phyloP scores from a whole-genome alignment of 192 early-diverging fungal genomes.

The Entrophospora sp. region DNA sequence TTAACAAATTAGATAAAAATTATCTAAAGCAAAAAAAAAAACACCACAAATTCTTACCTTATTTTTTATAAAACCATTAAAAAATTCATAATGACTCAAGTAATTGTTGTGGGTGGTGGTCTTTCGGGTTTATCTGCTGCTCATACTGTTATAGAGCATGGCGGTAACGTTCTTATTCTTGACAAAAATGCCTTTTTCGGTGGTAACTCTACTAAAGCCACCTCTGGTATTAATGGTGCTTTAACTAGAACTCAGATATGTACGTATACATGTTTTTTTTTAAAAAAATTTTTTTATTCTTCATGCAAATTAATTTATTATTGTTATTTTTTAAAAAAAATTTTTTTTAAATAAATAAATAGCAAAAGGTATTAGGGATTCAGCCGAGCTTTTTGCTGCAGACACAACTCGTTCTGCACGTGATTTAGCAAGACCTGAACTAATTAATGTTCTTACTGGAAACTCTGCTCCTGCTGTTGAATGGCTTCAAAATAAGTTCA shows the following conservation, averaged over 20 bases:
- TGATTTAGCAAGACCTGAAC: constrained; percentile 66
- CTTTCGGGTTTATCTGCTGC: constrained; percentile 83
- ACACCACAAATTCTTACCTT: no score
- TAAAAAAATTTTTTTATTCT: no score
- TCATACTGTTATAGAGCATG: constrained; percentile 77
- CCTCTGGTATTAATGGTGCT: constrained; percentile 95
- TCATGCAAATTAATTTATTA: no score
- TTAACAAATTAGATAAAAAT: no score
- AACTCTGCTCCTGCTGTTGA: constrained; percentile 83
- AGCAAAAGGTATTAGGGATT: constrained; percentile 63
- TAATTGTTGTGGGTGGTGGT: constrained; percentile 88
- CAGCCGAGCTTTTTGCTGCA: constrained; percentile 71
- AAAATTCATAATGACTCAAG: no score
- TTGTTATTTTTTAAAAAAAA: background rate
- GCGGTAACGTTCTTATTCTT: constrained; percentile 71
- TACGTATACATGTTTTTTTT: constrained; percentile 1
- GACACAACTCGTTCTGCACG: constrained; percentile 84
- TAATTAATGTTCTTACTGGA: constrained; percentile 79
- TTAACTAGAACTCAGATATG: constrained; percentile 75
- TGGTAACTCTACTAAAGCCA: constrained; percentile 97
- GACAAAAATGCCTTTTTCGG: constrained; percentile 89
- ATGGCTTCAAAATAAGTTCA: constrained; percentile 88
- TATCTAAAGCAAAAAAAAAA: no score
- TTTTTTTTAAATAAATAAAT: background rate
- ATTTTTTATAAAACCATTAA: no score